These are phyloP conservation scores for Penicillium malachiteum DNA, from an alignment of 495 filamentous ascomycete genomes.

Conservation along the genomic window DNA sequence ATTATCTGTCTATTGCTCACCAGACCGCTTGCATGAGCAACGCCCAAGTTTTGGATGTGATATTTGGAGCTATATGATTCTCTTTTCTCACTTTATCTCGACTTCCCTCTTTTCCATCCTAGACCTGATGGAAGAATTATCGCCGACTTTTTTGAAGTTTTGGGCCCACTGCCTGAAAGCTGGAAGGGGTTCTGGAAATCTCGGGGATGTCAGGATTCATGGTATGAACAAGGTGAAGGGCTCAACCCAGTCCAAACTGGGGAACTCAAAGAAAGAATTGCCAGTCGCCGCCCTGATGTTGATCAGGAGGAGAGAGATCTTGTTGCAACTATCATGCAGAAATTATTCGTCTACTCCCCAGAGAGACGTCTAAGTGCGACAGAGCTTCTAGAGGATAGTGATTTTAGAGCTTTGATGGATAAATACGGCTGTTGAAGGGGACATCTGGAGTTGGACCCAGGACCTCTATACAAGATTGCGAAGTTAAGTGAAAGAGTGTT, in stretches of 20 bases:
- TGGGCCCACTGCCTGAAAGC: conserved; percentile 19
- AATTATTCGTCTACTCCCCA: conserved; percentile 22
- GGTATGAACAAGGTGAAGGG: conserved; percentile 15
- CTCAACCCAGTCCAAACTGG: background rate
- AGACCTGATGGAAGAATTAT: background rate
- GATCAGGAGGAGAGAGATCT: conserved; percentile 20
- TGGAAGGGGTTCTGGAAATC: conserved; percentile 17
- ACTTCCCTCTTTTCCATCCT: conserved; percentile 1
- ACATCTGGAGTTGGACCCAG: too few species aligned
- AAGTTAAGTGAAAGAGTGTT: too few species aligned
- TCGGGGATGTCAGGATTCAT: conserved; percentile 14
- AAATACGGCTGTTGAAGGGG: too few species aligned
- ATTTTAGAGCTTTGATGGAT: conserved; percentile 25
- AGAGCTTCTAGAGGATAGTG: conserved; percentile 23
- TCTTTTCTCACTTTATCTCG: conserved; percentile 31
- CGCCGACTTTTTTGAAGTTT: background rate
- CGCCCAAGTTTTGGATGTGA: conserved; percentile 32
- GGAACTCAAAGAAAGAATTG: background rate
- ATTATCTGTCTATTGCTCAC: conserved; percentile 23
- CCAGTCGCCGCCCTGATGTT: conserved; percentile 10
- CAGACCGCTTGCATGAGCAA: conserved; percentile 26
- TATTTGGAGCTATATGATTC: conserved; percentile 36
- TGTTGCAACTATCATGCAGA: conserved; percentile 22
- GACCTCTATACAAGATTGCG: too few species aligned
- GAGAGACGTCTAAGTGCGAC: conserved; percentile 24